phyloP scores from a whole-genome alignment of 768 basidiomycete genomes.

The Hortiboletus flavorubellus region DNA sequence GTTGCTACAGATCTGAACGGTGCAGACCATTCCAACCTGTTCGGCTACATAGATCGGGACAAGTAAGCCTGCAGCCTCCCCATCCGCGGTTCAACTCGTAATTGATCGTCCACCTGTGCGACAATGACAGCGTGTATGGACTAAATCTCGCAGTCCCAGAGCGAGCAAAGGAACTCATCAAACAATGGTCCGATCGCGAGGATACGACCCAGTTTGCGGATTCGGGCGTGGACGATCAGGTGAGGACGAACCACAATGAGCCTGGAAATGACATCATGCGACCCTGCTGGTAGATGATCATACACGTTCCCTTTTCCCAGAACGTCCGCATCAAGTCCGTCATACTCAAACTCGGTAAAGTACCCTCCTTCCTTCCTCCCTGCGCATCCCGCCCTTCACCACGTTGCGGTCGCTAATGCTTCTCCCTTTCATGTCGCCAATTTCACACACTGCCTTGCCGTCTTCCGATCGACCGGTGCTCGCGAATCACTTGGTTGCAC shows the following conservation, averaged over 20 bases:
- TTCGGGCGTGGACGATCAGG: conserved; percentile 86
- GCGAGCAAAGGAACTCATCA: conserved; percentile 71
- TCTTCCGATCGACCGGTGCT: background rate
- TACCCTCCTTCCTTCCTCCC: conserved; percentile 1
- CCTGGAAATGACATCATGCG: conserved; percentile 9
- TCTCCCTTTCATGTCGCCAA: conserved; percentile 2
- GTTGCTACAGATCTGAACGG: conserved; percentile 44
- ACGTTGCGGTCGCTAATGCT: conserved; percentile 9
- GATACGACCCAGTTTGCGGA: conserved; percentile 63
- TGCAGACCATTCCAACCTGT: conserved; percentile 54
- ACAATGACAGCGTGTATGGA: conserved; percentile 62
- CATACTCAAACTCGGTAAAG: conserved; percentile 70
- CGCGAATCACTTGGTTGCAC: conserved; percentile 3
- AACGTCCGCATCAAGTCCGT: conserved; percentile 75
- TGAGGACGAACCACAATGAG: conserved; percentile 28
- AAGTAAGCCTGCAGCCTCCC: conserved; percentile 41
- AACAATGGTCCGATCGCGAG: conserved; percentile 79
- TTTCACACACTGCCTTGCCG: conserved; percentile 5
- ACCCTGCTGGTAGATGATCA: conserved; percentile 54
- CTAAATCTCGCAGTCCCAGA: conserved; percentile 80
- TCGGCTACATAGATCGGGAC: conserved; percentile 58
- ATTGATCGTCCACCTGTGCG: background rate
- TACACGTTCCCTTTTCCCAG: conserved; percentile 78
- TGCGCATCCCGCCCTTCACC: conserved; percentile 8
- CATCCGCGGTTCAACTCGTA: background rate